Base-by-base conservation (phyloP, 176 grass and related monocot genomes). In the Otatea glauca region DNA sequence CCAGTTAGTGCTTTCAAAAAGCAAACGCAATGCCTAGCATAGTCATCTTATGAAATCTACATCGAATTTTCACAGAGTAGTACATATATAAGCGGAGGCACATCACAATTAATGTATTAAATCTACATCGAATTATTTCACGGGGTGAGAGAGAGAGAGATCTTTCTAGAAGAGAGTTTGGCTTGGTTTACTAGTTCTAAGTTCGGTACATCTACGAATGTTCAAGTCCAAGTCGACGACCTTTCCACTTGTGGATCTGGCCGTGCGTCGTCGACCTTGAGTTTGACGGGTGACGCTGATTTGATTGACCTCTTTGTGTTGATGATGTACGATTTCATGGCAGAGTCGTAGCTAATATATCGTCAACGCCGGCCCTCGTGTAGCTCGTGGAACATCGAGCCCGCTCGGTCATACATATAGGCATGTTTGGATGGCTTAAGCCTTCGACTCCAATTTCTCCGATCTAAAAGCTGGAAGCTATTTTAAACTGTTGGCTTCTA, bases 271-370 rank as follows among this genome's bases (percentile, higher is more conserved):
- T 51, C 61, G 18, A 64, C 65, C 16, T 9, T 51, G 20, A 77
- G 37, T 69, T 71, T 27, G 83, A 77, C 60, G 9, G 9, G 59
- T 25, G 64, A 78, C 35, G 42, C 9, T 78, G 75, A 78, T 53
- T 50, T 49, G 24, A 47, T 41, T 72, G 69, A 49, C 69, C 43
- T 72, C 25, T 29, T 6, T 29, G 5, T 32, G 15, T 34, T 5
- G 45, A 24, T 72, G 42, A 50, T 15, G 41, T 14, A 5, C 42
- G 23, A 70, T 42, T 48, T 14, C 37, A 48, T 7, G 48, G 13
- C 4, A 41, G 69, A 27, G 42, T 70, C 4, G 39, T 48, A 49
- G n/a, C n/a, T 24, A 23, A 13, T n/a, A n/a, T n/a, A n/a, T 9
- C 10, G 23, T 62, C 23, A 25, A 25, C 58, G 58, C 23, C 59